Conservation (phyloP, 208 protist genomes). For the Phytomonas sp. region DNA sequence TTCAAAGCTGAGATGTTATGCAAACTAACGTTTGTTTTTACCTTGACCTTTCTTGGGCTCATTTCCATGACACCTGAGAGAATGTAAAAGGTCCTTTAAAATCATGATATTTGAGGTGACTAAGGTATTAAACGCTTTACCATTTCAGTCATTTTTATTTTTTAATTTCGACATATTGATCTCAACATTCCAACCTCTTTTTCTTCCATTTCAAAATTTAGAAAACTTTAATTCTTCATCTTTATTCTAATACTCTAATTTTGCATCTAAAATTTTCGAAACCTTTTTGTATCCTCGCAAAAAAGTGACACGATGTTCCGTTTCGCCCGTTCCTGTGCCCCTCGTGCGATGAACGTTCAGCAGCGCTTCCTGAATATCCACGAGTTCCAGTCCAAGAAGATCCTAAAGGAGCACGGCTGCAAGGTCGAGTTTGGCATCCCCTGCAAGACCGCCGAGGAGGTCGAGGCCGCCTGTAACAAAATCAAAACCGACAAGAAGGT, state of each 20-base stretch:
- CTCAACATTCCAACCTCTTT: conserved; percentile 8
- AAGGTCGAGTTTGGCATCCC: conserved; percentile 88
- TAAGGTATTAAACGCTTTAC: not conserved
- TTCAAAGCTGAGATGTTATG: no score
- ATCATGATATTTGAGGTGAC: not conserved
- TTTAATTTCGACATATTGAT: not conserved
- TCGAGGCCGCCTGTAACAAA: conserved; percentile 81
- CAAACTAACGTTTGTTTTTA: no score
- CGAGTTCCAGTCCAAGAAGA: conserved; percentile 89
- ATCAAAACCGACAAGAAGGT: conserved; percentile 91
- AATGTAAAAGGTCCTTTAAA: not conserved
- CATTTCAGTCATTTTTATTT: conserved; percentile 1
- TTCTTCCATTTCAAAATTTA: conserved; percentile 7
- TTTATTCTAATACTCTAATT: conserved; percentile 9
- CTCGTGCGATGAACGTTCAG: conserved; percentile 48
- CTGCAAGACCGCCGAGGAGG: conserved; percentile 80
- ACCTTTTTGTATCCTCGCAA: not conserved
- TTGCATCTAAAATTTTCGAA: conserved; percentile 5
- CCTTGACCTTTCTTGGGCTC: no score
- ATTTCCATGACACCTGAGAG: not conserved
- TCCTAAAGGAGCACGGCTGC: conserved; percentile 84
- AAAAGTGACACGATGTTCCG: conserved; percentile 47
- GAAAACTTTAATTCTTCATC: conserved; percentile 3
- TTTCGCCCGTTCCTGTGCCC: conserved; percentile 54
- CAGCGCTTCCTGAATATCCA: conserved; percentile 89